Evolutionary conservation across 192 early-diverging fungal species (phyloP), one percentile per base, ranked within the genome.

Genomic region (Podila minutissima): DNA sequence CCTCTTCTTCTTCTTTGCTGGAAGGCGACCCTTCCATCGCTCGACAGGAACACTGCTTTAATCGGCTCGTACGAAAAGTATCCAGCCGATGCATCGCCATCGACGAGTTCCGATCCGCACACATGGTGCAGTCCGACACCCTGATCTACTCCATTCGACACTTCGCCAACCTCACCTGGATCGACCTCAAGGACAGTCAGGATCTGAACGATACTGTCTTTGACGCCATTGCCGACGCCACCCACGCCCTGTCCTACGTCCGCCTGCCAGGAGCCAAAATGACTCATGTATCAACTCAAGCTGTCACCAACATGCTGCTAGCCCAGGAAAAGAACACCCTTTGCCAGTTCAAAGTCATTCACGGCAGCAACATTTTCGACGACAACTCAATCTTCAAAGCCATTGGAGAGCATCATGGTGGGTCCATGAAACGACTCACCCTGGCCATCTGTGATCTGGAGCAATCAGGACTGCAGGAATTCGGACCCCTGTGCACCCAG

Each of bases 361-460:
- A 73, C 22, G 77, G 71, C 1, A 69, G 60, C 51, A 72, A 81
- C 58, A 73, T 81, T 33, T 81, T 81, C 69, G 61, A 79, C 51
- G 35, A 66, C 13, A 22, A 67, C 38, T 53, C 28, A n/a, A 68
- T 79, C 41, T 60, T 79, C 29, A 72, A 72, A 35, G 76, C 76
- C 19, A 53, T 79, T 35, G 77, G 71, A 20, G 53, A 72, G 49
- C 37, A 57, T 5, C 77, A 81, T 32, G 71, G 64, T 5, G 9
- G 49, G 13, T 81, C 77, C 5, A 69, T 81, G 77, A 72, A 69
- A 28, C 60, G 71, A 2, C 35, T 81, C 57, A 81, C 77, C 0
- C 38, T 81, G 20, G 60, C 71, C 35, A 73, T 81, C 22, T 69
- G 77, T 50, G 71, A 81, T 41, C 67, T 81, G 7, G 77, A 81